phyloP scores from a whole-genome alignment of 441 rosid species.

The Euphorbia corollata region DNA sequence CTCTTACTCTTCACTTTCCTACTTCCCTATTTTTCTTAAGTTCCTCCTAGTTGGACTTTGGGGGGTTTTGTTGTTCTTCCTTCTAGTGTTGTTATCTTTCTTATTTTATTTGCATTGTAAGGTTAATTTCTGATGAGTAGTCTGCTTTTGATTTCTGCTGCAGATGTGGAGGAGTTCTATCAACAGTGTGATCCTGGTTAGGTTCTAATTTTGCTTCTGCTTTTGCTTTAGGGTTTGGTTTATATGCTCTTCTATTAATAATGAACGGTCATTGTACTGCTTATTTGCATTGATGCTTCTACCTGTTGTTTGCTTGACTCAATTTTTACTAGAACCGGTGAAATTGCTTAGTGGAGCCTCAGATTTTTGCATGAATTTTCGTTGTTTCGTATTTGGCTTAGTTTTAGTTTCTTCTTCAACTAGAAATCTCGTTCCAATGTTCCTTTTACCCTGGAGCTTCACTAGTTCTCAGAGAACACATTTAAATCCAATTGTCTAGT shows the following conservation, averaged over 20 bases:
- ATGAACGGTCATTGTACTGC: neutral
- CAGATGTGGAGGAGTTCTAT: slow-evolving; percentile 67
- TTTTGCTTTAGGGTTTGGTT: neutral
- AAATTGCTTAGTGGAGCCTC: neutral
- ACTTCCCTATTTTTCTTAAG: neutral
- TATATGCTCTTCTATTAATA: neutral
- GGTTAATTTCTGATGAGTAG: neutral
- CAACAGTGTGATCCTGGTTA: slow-evolving; percentile 82
- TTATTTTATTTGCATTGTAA: neutral
- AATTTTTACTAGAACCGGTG: neutral
- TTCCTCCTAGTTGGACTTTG: neutral
- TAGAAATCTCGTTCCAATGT: neutral
- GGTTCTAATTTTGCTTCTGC: neutral
- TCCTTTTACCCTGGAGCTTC: no score
- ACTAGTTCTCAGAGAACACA: no score
- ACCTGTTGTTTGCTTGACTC: neutral
- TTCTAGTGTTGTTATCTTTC: neutral
- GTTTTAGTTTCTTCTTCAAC: no score
- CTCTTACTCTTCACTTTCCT: neutral
- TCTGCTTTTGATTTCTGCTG: slow-evolving; percentile 13
- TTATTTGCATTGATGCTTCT: neutral
- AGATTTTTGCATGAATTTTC: neutral
- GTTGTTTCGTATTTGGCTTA: no score
- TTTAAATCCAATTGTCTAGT: no score
- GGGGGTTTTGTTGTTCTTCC: neutral